Evolutionary conservation across 768 basidiomycete species (phyloP), one percentile per base, ranked within the genome.

Genomic region (Candolleomyces eurysporus): DNA sequence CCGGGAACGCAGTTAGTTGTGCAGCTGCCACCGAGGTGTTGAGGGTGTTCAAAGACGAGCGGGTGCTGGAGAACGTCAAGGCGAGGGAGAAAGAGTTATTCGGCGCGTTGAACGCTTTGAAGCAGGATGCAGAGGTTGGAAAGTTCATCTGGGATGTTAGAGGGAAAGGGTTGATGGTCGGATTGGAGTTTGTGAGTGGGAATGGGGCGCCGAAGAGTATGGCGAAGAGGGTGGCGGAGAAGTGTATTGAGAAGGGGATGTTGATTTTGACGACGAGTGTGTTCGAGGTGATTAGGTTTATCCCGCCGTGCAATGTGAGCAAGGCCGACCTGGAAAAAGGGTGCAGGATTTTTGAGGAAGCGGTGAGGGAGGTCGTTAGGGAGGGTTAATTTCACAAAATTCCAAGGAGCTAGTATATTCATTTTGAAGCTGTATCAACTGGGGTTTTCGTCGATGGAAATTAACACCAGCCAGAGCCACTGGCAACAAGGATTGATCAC

Each of bases 1-100:
- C 92, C 1, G 96, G 96, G 30, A 98, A 96, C 68, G 88, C 92
- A 0, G 92, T 98, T 0, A 81, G 91, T 0, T 98, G 96, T 68
- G 96, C 96, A 0, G 96, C 96, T 4, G 96, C 88, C 4, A 80
- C 89, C 21, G 94, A 95, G 0, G 90, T 92, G 19, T 83, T 19
- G 82, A 83, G 10, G 97, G 97, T 69, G 94, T 96, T 46, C 75
- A 82, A 55, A 82, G 79, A 5, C 82, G 96, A 86, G 90, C 66
- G 9, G 76, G 63, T 54, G 26, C 14, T 54, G 52, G 52, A 31
- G 39, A 54, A 54, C 21, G 52, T 54, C 10, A 54, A 21, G 32
- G 31, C 11, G 52, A 54, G 52, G 52, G 52, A 54, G 52, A 39
- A 39, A 11, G 52, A 54, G 17, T 16, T 54, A 17, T 54, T 54